Evolutionary conservation across 1,284 basidiomycete genomes (phyloP), one percentile per base, ranked within the genome.

Genomic region (Apiotrichum sp.): DNA sequence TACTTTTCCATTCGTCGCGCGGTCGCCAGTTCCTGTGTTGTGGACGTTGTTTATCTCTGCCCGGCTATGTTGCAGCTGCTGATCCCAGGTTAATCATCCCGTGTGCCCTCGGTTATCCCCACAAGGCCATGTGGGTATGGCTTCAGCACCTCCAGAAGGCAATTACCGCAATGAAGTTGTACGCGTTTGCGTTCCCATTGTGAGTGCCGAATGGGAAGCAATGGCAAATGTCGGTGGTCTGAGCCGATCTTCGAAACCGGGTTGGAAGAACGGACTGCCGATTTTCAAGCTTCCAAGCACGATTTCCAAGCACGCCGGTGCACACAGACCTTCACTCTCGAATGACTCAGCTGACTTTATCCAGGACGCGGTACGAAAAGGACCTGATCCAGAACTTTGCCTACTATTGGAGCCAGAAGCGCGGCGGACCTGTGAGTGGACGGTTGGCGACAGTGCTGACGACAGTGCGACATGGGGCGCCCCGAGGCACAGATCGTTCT

Each of bases 401-500:
- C 9, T 22, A 38, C 10, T 48, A 48, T 36, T 48, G 47, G 47
- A 13, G 3, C 3, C 47, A 48, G 22, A 48, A 48, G 50, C 50
- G 50, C 8, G 50, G 50, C 14, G 50, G 50, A n/a, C 16, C 50
- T 14, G 42, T 51, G 38, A 34, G 42, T 42, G 29, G 8, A 16
- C 6, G 11, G 4, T 13, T 3, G n/a, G 40, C 6, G n/a, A n/a
- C 40, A 13, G 32, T 11, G 22, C 42, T 22, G 11, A 38, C 16
- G 47, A 8, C 50, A 67, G 62, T 70, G 68, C 53, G 68, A 70
- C 58, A 73, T 73, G 71, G 67, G 71, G 40, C 50, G 68, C 41
- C 71, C 71, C 31, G 69, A 73, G 60, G 65, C 69, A 9, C 71
- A 73, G 57, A 65, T 73, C 33, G 67, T 70, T 47, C 53, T 72